phyloP scores from a whole-genome alignment of 306 rosid species.

The Neltuma alba region DNA sequence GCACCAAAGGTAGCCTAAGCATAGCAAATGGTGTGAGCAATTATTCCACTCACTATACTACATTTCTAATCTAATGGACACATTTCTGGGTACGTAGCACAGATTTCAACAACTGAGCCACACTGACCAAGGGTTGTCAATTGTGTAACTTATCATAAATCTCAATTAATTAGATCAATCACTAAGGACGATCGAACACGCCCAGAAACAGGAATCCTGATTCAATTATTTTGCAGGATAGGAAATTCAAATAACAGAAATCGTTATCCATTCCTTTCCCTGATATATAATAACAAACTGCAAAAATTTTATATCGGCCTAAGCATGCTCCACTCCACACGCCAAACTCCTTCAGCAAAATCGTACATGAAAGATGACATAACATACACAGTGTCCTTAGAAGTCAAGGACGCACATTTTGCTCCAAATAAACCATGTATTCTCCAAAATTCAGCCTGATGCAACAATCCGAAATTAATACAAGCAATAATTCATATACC shows the following conservation, averaged over 20 bases:
- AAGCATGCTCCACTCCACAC: conserved; percentile 4
- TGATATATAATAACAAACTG: background rate
- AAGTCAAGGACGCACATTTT: background rate
- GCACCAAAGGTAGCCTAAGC: background rate
- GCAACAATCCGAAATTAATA: background rate
- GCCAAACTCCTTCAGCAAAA: background rate
- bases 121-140: background rate
- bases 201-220: background rate
- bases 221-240: background rate
- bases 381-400: background rate
- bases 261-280: background rate
- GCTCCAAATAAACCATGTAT: background rate
- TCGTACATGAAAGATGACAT: background rate
- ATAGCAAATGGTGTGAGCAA: background rate
- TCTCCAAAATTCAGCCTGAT: background rate
- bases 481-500: too few species aligned
- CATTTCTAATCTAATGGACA: background rate
- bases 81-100: background rate
- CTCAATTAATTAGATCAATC: background rate
- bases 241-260: background rate
- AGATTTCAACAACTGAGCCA: background rate
- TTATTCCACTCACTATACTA: background rate
- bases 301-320: background rate
- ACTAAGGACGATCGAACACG: background rate
- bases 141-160: background rate